These are phyloP conservation scores for Pleurotus cornucopiae DNA, from an alignment of 768 basidiomycete species.

Conservation along the genomic window DNA sequence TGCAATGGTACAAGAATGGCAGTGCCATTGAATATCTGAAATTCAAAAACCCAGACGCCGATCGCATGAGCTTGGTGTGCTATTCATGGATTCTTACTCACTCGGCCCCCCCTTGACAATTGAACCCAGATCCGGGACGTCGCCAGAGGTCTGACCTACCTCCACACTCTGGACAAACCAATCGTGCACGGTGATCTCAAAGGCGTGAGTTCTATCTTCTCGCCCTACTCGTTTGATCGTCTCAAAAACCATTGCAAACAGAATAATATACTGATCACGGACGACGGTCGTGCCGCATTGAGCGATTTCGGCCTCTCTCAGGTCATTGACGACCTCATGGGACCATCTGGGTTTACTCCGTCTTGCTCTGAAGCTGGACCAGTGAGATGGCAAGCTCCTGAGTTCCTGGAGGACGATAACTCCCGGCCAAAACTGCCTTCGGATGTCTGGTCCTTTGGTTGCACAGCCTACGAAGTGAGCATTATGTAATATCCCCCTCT, in stretches of 20 bases:
- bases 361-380: constrained; percentile 17
- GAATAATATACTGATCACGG: constrained; percentile 36
- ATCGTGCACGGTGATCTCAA: constrained; percentile 41
- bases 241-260: constrained; percentile 1
- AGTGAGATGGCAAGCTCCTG: constrained; percentile 27
- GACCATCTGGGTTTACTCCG: constrained; percentile 18
- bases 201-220: constrained; percentile 23
- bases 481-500: background rate
- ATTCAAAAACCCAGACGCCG: constrained; percentile 9
- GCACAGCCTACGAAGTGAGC: constrained; percentile 26
- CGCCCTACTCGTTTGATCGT: background rate
- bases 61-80: constrained; percentile 16
- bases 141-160: constrained; percentile 31
- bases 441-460: constrained; percentile 28
- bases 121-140: constrained; percentile 29
- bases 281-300: constrained; percentile 21
- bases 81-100: background rate
- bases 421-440: constrained; percentile 15
- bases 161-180: constrained; percentile 33
- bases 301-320: constrained; percentile 29
- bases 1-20: constrained; percentile 33
- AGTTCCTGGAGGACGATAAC: constrained; percentile 17
- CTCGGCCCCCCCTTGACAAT: too few relatives aligned
- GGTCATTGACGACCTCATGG: constrained; percentile 23
- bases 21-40: constrained; percentile 19